A percentile compares a stretch with the other conserved stretches of the same genome.
These are phyloP conservation scores for Peribolospora kevripleyi DNA, from an alignment of 768 basidiomycete species.

Conservation along the genomic window DNA sequence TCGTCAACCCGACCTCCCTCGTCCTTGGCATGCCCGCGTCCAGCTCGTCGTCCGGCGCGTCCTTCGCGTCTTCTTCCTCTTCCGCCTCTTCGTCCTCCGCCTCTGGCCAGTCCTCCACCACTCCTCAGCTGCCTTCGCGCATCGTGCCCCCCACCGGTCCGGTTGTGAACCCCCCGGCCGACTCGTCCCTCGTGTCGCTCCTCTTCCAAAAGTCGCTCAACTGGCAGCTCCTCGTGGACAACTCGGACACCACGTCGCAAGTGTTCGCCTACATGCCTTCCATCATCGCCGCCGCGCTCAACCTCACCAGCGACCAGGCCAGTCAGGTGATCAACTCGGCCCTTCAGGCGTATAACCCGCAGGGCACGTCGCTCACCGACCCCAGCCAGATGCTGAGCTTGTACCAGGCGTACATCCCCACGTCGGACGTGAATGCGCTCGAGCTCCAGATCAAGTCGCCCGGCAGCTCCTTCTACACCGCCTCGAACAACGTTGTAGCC, in stretches of 20 bases:
- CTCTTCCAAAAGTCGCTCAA: conserved; percentile 35
- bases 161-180: neutral
- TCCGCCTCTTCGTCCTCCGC: too few relatives aligned
- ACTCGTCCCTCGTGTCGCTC: conserved; percentile 32
- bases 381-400: conserved; percentile 34
- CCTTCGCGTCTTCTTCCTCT: too few relatives aligned
- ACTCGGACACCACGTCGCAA: conserved; percentile 38
- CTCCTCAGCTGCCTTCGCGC: too few relatives aligned
- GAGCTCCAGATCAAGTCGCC: conserved; percentile 18
- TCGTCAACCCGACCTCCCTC: too few relatives aligned
- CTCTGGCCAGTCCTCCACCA: too few relatives aligned
- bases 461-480: conserved; percentile 9
- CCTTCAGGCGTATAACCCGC: conserved; percentile 41
- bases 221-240: conserved; percentile 45
- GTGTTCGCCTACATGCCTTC: conserved; percentile 47
- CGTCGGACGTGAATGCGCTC: conserved; percentile 32
- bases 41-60: too few relatives aligned
- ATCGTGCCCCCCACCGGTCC: neutral
- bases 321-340: conserved; percentile 24
- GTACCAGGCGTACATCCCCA: conserved; percentile 47
- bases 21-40: too few relatives aligned
- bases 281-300: conserved; percentile 27
- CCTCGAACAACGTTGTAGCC: too few relatives aligned
- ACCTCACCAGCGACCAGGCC: conserved; percentile 22
- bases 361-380: conserved; percentile 31